These are phyloP conservation scores for Mollisiaceae sp. DNA, from an alignment of 2,329 filamentous ascomycete genomes.

Conservation along the genomic window DNA sequence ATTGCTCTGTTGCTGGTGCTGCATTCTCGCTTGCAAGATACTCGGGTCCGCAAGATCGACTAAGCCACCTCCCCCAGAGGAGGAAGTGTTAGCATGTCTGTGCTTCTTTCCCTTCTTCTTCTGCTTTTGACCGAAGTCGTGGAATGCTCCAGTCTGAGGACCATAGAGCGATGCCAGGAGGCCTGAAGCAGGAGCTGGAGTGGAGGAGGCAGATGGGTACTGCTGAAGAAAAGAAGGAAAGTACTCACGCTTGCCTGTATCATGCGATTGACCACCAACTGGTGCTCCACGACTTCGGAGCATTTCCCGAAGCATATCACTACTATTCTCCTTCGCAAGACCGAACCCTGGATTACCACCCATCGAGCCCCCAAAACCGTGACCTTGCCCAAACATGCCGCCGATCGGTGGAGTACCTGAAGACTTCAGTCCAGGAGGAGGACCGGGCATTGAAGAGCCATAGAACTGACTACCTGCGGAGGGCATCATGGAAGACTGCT, in stretches of 20 bases:
- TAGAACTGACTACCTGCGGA: slow-evolving; percentile 73
- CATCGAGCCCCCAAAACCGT: slow-evolving; percentile 76
- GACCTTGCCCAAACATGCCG: slow-evolving; percentile 88
- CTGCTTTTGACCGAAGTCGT: slow-evolving; percentile 94
- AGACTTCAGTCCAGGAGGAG: slow-evolving; percentile 93
- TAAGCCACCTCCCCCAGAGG: slow-evolving; percentile 98
- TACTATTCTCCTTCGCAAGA: slow-evolving; percentile 72
- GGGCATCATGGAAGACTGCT: slow-evolving; percentile 89
- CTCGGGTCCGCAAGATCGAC: slow-evolving; percentile 99
- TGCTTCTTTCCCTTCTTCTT: slow-evolving; percentile 99
- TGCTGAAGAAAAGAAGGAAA: slow-evolving; percentile 91
- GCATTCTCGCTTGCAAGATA: slow-evolving; percentile 97
- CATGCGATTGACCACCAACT: slow-evolving; percentile 70
- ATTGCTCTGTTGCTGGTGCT: slow-evolving; percentile 83
- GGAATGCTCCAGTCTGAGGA: slow-evolving; percentile 81
- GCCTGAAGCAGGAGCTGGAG: slow-evolving; percentile 86
- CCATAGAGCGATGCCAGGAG: slow-evolving; percentile 92
- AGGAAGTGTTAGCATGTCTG: slow-evolving; percentile 99
- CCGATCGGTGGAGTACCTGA: slow-evolving; percentile 89
- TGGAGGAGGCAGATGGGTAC: slow-evolving; percentile 80
- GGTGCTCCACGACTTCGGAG: slow-evolving; percentile 70
- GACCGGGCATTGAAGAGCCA: slow-evolving; percentile 83
- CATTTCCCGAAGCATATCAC: slow-evolving; percentile 82
- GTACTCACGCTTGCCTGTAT: slow-evolving; percentile 98
- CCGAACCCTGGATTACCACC: slow-evolving; percentile 63